Evolutionary conservation across 2,329 filamentous ascomycete species (phyloP).

Genomic region (Arthroderma sp.): DNA sequence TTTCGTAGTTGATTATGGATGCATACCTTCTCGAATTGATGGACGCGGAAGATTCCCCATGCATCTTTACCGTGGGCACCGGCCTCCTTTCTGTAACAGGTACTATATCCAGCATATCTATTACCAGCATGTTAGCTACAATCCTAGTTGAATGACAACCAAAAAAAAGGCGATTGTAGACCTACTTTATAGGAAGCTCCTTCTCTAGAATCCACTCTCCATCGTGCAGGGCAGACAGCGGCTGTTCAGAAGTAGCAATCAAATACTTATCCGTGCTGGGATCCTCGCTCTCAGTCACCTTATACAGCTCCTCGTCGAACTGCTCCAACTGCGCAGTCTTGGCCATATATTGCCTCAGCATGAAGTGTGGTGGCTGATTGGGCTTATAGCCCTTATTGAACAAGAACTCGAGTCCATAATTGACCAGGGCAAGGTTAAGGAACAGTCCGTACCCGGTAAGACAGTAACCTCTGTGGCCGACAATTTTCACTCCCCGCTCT

Average conservation of each 20-base stretch:
- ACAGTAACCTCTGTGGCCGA: conserved; percentile 90
- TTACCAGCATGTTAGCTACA: not conserved
- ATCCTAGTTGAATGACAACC: not conserved
- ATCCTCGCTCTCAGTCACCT: conserved; percentile 74
- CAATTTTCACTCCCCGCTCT: conserved; percentile 83
- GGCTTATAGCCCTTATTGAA: conserved; percentile 67
- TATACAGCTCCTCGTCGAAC: conserved; percentile 97
- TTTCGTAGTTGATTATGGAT: not conserved
- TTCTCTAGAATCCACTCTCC: conserved; percentile 82
- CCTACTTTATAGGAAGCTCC: conserved; percentile 75
- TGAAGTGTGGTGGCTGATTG: conserved; percentile 82
- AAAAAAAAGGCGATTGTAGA: not conserved
- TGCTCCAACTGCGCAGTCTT: conserved; percentile 96
- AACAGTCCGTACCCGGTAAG: conserved; percentile 80
- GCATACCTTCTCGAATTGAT: conserved; percentile 84
- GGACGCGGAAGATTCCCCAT: conserved; percentile 96
- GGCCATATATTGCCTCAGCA: conserved; percentile 90
- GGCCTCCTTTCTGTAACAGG: conserved; percentile 91
- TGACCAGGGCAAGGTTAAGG: conserved; percentile 83
- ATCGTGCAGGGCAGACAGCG: conserved; percentile 81
- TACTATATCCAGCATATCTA: conserved; percentile 74
- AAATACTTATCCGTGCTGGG: conserved; percentile 75
- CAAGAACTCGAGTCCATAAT: conserved; percentile 88
- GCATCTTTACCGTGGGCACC: conserved; percentile 85
- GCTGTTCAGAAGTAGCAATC: conserved; percentile 84